Conservation (phyloP, 768 basidiomycete genomes). For the Albatrellus ellisii region DNA sequence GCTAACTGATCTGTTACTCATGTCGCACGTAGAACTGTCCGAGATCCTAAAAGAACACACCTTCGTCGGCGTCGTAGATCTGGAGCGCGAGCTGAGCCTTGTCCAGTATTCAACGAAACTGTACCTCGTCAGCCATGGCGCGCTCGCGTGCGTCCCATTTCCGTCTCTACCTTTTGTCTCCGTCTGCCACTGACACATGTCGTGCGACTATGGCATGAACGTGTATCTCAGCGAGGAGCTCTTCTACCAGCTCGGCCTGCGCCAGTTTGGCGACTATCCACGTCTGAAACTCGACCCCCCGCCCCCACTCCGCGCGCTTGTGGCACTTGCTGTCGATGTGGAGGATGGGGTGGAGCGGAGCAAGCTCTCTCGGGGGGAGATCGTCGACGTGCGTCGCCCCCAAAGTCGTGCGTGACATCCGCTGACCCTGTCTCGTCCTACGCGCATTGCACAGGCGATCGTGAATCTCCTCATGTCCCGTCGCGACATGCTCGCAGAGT, state of each 20-base stretch:
- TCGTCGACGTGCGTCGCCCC: slow-evolving; percentile 48
- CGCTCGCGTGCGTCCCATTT: slow-evolving; percentile 53
- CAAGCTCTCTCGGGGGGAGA: slow-evolving; percentile 41
- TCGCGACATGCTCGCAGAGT: slow-evolving; percentile 82
- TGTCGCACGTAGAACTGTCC: slow-evolving; percentile 65
- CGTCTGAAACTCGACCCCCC: slow-evolving; percentile 74
- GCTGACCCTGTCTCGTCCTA: neutral
- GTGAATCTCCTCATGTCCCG: slow-evolving; percentile 40
- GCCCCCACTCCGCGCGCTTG: slow-evolving; percentile 52
- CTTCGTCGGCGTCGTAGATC: slow-evolving; percentile 87
- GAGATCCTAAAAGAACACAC: slow-evolving; percentile 80
- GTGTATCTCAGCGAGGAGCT: slow-evolving; percentile 66
- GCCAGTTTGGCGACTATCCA: slow-evolving; percentile 80
- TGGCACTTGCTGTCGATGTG: slow-evolving; percentile 67
- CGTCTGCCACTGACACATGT: neutral
- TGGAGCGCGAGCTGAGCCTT: slow-evolving; percentile 57
- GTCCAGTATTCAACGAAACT: slow-evolving; percentile 83
- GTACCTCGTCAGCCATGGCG: slow-evolving; percentile 79
- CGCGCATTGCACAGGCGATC: slow-evolving; percentile 36
- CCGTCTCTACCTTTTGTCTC: neutral
- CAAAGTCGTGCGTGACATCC: neutral
- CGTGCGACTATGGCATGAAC: neutral
- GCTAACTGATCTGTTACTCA: neutral
- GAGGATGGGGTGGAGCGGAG: slow-evolving; percentile 41
- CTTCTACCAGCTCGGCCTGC: slow-evolving; percentile 86